Conservation (phyloP, 1,284 basidiomycete species). For the Cryptococcus hybrid region DNA sequence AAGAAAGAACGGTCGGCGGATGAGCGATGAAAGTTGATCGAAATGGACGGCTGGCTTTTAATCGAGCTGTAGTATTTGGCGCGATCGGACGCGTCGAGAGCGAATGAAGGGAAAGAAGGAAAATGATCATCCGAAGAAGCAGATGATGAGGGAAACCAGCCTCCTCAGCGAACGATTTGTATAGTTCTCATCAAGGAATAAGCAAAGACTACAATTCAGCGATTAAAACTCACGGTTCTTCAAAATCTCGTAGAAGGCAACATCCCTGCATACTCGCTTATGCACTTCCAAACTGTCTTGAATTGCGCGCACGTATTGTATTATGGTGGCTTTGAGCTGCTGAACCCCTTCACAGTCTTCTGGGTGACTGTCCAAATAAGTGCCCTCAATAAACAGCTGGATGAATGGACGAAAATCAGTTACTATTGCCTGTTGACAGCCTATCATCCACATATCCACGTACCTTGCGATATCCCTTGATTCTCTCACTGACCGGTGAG, state of each 20-base stretch:
- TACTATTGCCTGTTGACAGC: neutral
- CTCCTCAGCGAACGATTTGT: conserved; percentile 85
- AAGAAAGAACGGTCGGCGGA: neutral
- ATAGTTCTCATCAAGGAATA: conserved; percentile 60
- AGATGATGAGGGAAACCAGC: conserved; percentile 49
- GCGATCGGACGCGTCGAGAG: neutral
- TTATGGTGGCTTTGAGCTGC: conserved; percentile 68
- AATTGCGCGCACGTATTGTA: conserved; percentile 80
- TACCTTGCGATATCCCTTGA: conserved; percentile 69
- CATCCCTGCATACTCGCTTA: conserved; percentile 79
- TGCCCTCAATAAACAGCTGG: conserved; percentile 64
- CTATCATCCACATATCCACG: conserved; percentile 1
- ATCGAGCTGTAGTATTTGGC: neutral
- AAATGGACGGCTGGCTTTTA: neutral
- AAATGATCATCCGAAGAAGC: neutral
- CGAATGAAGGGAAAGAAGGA: neutral
- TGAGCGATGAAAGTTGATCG: neutral
- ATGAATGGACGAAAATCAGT: conserved; percentile 1
- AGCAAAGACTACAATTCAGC: neutral
- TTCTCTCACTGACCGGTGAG: conserved; percentile 70
- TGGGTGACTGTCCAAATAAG: conserved; percentile 67
- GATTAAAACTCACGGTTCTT: conserved; percentile 58
- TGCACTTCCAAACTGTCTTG: conserved; percentile 81
- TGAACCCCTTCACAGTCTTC: conserved; percentile 68
- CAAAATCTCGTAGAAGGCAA: conserved; percentile 86